Percentiles rank a stretch among this genome's conserved stretches.
phyloP scores from a whole-genome alignment of 2,329 filamentous ascomycete species.

The Beauveria rudraprayagi region DNA sequence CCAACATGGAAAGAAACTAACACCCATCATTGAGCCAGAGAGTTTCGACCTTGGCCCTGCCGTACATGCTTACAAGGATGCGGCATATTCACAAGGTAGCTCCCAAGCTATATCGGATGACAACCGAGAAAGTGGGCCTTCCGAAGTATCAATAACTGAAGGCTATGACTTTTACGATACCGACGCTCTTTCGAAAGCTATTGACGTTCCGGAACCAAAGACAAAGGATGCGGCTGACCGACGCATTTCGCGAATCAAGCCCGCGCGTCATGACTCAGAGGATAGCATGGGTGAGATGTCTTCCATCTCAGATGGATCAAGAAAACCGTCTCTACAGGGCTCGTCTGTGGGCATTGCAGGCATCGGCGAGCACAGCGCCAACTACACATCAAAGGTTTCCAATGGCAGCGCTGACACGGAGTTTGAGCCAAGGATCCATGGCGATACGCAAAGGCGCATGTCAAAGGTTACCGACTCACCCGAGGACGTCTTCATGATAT shows the following conservation, averaged over 20 bases:
- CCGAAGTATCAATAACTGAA: slow-evolving; percentile 45
- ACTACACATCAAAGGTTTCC: slow-evolving; percentile 15
- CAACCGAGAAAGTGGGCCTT: slow-evolving; percentile 40
- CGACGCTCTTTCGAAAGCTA: slow-evolving; percentile 42
- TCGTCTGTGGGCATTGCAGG: neutral
- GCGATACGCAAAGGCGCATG: neutral
- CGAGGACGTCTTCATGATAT: slow-evolving; percentile 36
- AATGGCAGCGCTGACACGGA: slow-evolving; percentile 7
- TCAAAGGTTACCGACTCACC: slow-evolving; percentile 21
- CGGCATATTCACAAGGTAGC: slow-evolving; percentile 37
- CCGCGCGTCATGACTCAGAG: slow-evolving; percentile 45
- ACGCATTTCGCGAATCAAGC: slow-evolving; percentile 14
- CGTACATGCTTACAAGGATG: slow-evolving; percentile 27
- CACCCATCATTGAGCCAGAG: slow-evolving; percentile 42
- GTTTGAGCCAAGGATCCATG: slow-evolving; percentile 6
- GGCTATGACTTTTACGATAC: slow-evolving; percentile 60
- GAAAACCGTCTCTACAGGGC: neutral
- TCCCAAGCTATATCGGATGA: slow-evolving; percentile 43
- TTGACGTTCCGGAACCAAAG: slow-evolving; percentile 42
- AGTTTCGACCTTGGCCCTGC: slow-evolving; percentile 44
- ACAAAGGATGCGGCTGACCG: slow-evolving; percentile 24
- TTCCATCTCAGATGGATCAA: slow-evolving; percentile 44
- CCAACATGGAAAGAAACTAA: slow-evolving; percentile 31
- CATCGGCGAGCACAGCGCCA: neutral
- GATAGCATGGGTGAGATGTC: slow-evolving; percentile 53